phyloP scores from a whole-genome alignment of 129 eudicot genomes.

The Helianthus annuus region DNA sequence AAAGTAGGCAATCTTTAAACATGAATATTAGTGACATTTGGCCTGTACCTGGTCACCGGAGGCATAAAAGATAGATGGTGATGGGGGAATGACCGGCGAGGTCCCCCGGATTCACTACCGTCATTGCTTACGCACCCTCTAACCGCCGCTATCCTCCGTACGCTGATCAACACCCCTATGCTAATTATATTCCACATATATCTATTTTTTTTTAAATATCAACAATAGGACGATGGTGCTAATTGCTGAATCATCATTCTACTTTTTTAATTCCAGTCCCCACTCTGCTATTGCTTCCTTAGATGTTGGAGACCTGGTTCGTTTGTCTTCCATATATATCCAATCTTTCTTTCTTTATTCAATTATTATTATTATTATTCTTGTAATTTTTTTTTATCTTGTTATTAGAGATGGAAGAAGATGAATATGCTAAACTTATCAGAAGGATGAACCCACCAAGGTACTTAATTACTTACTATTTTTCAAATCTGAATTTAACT shows the following conservation, averaged over 20 bases:
- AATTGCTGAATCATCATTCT: not conserved
- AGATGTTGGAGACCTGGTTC: constrained; percentile 14
- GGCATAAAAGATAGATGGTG: too few relatives aligned
- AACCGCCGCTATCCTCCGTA: not conserved
- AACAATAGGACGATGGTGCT: not conserved
- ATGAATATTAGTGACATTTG: too few relatives aligned
- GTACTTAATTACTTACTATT: constrained; percentile 17
- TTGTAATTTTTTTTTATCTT: not conserved
- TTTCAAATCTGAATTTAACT: too few relatives aligned
- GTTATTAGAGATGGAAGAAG: constrained; percentile 54
- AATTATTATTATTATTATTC: too few relatives aligned
- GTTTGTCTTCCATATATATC: not conserved
- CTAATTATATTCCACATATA: too few relatives aligned
- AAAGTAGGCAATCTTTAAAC: too few relatives aligned
- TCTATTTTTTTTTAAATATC: too few relatives aligned
- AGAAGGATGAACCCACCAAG: constrained; percentile 90
- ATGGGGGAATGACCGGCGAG: not conserved
- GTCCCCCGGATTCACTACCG: not conserved
- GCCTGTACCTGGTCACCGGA: too few relatives aligned
- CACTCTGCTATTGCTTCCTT: constrained; percentile 2
- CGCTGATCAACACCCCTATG: too few relatives aligned
- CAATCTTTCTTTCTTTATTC: not conserved
- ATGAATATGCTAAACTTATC: constrained; percentile 73
- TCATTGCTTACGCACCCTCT: constrained; percentile 1
- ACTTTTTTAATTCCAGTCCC: constrained; percentile 9